A percentile compares a stretch with the other conserved stretches of the same genome.
Conservation (phyloP, 2,329 filamentous ascomycete species). For the Dactylellina drechsleri region DNA sequence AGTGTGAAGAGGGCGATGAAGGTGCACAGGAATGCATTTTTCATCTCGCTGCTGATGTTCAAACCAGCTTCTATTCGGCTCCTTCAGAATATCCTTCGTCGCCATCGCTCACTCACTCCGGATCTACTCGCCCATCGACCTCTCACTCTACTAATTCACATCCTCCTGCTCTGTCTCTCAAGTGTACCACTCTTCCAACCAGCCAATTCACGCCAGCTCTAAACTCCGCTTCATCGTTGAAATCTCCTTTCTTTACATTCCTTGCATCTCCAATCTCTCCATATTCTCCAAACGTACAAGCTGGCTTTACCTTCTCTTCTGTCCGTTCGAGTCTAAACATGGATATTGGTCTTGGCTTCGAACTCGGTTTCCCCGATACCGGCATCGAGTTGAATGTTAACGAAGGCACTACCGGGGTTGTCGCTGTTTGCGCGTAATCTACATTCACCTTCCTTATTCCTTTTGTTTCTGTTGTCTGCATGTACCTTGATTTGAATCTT, state of each 20-base stretch:
- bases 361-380: conserved; percentile 32
- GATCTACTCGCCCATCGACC: conserved; percentile 48
- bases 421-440: conserved; percentile 43
- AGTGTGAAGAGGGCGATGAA: conserved; percentile 4
- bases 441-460: background rate
- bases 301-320: conserved; percentile 28
- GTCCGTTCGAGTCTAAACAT: conserved; percentile 42
- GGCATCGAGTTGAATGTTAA: background rate
- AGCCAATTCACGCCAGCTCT: conserved; percentile 20
- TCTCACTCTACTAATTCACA: conserved; percentile 30
- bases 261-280: conserved; percentile 48
- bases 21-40: conserved; percentile 42
- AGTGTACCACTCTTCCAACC: conserved; percentile 8
- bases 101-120: conserved; percentile 45
- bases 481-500: background rate
- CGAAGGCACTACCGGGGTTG: conserved; percentile 35
- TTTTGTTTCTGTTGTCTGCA: conserved; percentile 18
- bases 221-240: conserved; percentile 25
- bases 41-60: conserved; percentile 38
- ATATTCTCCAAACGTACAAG: conserved; percentile 36
- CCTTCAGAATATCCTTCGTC: conserved; percentile 30
- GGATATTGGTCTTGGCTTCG: conserved; percentile 37
- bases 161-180: conserved; percentile 26
- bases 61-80: conserved; percentile 9
- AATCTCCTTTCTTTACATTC: conserved; percentile 40